phyloP scores from a whole-genome alignment of 352 stramenopile species.

The Thalassiosira ordinaria region DNA sequence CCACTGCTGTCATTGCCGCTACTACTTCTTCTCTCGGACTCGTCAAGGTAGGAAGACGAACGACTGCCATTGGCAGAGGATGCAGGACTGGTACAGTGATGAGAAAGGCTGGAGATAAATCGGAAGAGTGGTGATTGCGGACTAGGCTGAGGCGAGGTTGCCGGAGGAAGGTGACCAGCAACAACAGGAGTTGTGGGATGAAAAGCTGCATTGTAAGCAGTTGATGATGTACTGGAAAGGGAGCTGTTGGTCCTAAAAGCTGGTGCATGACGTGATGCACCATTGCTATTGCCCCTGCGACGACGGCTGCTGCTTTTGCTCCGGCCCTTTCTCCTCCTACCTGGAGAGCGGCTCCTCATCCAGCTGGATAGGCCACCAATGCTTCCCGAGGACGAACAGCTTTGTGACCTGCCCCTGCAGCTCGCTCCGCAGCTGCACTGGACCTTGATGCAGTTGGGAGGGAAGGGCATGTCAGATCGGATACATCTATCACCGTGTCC shows the following conservation, averaged over 20 bases:
- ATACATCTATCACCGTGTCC: conserved; percentile 78
- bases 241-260: background rate
- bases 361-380: background rate
- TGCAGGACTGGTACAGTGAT: background rate
- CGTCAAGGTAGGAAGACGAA: background rate
- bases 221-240: background rate
- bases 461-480: conserved; percentile 68
- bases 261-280: background rate
- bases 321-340: background rate
- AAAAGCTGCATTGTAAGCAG: background rate
- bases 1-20: background rate
- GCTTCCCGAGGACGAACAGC: background rate
- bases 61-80: background rate
- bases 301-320: background rate
- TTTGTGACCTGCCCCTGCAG: background rate
- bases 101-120: background rate
- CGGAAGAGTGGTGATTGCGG: background rate
- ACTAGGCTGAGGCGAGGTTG: background rate
- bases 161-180: background rate
- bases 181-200: too few species aligned
- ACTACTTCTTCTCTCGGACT: background rate
- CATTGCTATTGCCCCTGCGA: background rate
- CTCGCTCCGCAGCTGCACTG: background rate
- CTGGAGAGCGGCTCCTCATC: background rate
- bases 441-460: conserved; percentile 25